Evolutionary conservation across 129 eudicot genomes (phyloP), one percentile per base, ranked within the genome.

Genomic region (Lactuca saligna): DNA sequence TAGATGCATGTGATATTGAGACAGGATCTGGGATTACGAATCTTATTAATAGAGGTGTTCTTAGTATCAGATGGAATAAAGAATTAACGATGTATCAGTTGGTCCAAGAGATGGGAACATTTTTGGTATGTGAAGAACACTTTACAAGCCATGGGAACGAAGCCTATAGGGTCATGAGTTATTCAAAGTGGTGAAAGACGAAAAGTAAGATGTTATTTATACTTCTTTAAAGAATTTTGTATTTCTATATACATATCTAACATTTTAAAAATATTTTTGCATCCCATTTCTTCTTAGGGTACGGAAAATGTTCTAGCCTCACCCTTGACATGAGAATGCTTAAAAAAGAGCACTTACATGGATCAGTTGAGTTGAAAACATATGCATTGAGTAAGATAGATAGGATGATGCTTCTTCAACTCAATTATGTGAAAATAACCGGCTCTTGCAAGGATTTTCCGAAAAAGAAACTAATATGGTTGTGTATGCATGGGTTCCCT

Each of bases 91-190:
- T 81, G 82, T 82, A 72, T 62, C 69, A 69, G 5, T 31, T 61
- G 54, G 17, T 81, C 32, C 79, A 73, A 54, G 72, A 58, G 8
- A 72, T 68, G 77, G 82, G 79, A 33, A 72, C 69, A 64, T 73
- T 72, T 5, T 54, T 77, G 2, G 68, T 73, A 5, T 31, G 61
- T 3, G 63, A 68, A 33, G 77, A 81, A 72, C 86, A 48, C 74
- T 54, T 0, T 7, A 59, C 0, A 69, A 67, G 48, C 29, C 29
- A 25, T 25, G 29, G 29, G 29, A 25, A 25, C 2, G 29, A 25
- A 25, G 29, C 2, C 29, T 75, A 58, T 75, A 73, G 74, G 29
- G 67, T 67, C 62, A 49, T 38, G 54, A 68, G 50, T 68, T 80
- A 20, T 69, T 73, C 29, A 9, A 68, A 56, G 80, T 82, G 44